Conservation (phyloP, 495 filamentous ascomycete species). For the Xylaria grammica region DNA sequence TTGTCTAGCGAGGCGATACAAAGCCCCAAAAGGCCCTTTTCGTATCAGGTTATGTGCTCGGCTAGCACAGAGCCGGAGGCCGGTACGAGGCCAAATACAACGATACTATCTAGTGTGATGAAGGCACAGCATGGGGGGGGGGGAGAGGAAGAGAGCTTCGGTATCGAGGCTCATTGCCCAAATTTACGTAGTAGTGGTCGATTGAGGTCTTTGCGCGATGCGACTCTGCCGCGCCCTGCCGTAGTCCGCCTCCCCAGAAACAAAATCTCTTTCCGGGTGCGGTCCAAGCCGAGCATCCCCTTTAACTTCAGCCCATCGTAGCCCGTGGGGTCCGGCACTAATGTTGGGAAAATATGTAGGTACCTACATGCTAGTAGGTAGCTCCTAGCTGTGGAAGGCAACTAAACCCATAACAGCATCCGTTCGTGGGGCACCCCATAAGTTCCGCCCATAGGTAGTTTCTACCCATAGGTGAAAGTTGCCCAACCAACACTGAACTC, state of each 20-base stretch:
- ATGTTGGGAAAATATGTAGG: background rate
- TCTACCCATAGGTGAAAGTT: no score
- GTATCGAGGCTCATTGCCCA: conserved; percentile 4
- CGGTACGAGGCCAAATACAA: conserved; percentile 6
- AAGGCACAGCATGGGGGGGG: background rate
- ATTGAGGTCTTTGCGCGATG: conserved; percentile 9
- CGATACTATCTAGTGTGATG: background rate
- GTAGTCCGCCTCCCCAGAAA: conserved; percentile 2
- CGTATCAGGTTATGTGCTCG: background rate
- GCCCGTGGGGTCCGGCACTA: conserved; percentile 12
- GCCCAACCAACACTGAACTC: no score
- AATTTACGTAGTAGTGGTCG: conserved; percentile 19
- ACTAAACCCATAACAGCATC: background rate
- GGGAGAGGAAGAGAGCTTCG: background rate
- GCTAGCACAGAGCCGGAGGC: background rate
- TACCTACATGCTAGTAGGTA: no score
- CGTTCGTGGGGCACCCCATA: background rate
- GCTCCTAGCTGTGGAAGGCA: background rate
- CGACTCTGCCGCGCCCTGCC: conserved; percentile 11
- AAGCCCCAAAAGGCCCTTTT: background rate
- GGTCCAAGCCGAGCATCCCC: conserved; percentile 13
- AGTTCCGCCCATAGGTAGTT: no score
- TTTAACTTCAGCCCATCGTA: background rate
- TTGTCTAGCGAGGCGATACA: conserved; percentile 7
- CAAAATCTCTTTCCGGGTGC: conserved; percentile 18